Evolutionary conservation across 2,329 filamentous ascomycete genomes (phyloP), one percentile per base, ranked within the genome.

Genomic region (Eutypa lata): DNA sequence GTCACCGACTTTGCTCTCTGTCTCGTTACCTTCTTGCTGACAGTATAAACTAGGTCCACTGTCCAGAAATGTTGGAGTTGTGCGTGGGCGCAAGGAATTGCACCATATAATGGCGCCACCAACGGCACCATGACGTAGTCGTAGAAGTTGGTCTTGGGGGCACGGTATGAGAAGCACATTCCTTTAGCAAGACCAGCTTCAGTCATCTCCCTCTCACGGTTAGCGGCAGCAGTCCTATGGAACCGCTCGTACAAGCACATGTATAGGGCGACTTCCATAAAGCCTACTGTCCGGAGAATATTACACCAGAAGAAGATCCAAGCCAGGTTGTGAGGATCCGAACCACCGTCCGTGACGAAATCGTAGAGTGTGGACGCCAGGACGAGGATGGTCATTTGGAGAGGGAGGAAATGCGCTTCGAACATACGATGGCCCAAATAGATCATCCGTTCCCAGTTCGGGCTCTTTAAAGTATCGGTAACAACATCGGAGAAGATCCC

Each of bases 61-160:
- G 84, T 88, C 80, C 85, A 90, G 63, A 90, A 83, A 65, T 90
- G 87, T 63, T 78, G 82, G 51, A 89, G 69, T 57, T 87, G 81
- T 2, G 87, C 87, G 57, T 89, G 84, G 4, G 84, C 76, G 43
- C 83, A 82, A 0, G 87, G 87, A 18, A 89, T 79, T 0, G 84
- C 80, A 18, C 87, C 87, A 61, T 84, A 90, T 2, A 89, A 60
- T 1, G 86, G 84, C 5, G 86, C 87, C 10, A 88, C 84, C 10
- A 89, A 65, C 0, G 87, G 87, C 22, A 88, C 85, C 63, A 84
- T 75, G 53, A 83, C 62, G 56, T 87, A 87, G 68, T 90, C 87
- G 44, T 82, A 61, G 48, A 78, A 76, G 64, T 86, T 86, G 55
- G 73, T 76, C 61, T 73, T 77, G 53, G 83, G 67, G 11, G 72